Evolutionary conservation across 2,329 filamentous ascomycete genomes (phyloP), one percentile per base, ranked within the genome.

Genomic region (Fusarium zealandicum): DNA sequence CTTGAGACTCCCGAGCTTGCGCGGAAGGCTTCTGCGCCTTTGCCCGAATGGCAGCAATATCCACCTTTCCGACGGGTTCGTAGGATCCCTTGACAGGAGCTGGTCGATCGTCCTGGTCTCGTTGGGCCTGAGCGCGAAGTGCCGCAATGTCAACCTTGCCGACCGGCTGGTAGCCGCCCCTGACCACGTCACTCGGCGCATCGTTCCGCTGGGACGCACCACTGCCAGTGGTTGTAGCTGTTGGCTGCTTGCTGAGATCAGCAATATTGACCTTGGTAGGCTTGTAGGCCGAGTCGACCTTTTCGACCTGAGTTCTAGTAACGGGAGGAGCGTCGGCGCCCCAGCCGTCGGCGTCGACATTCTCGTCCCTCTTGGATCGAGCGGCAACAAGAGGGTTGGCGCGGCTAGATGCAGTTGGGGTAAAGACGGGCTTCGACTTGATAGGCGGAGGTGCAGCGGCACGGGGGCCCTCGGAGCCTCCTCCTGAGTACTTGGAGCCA

Each of bases 141-240:
- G 92, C 93, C 18, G 89, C 90, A 75, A 99, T 98, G 69, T 99
- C 93, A n/a, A 99, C 90, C 77, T 97, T 98, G 51, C 95, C 95
- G 66, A 99, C 80, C 16, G 95, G 95, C 72, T 97, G 92, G 74
- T 99, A 99, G 13, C 83, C 89, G 37, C 95, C 95, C 69, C 78
- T 90, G 44, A 98, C 86, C 16, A 97, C 84, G 69, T 92, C 89
- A 18, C 74, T 64, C 28, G 64, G 51, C 5, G 75, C 72, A 40
- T 84, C 79, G 39, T 82, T 75, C 31, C 72, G 69, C 45, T 73
- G 71, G 33, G 76, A 67, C 25, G 80, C 72, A 46, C 78, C 73
- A 47, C 81, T 78, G 69, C 83, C 85, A 61, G 83, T 76, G n/a
- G 88, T 85, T 10, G 88, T 80, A 60, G 90, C 82, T 64, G 82